A percentile compares a stretch with the other conserved stretches of the same genome.
These are phyloP conservation scores for Fagopyrum tataricum DNA, from an alignment of 148 eudicot species.

Conservation along the genomic window DNA sequence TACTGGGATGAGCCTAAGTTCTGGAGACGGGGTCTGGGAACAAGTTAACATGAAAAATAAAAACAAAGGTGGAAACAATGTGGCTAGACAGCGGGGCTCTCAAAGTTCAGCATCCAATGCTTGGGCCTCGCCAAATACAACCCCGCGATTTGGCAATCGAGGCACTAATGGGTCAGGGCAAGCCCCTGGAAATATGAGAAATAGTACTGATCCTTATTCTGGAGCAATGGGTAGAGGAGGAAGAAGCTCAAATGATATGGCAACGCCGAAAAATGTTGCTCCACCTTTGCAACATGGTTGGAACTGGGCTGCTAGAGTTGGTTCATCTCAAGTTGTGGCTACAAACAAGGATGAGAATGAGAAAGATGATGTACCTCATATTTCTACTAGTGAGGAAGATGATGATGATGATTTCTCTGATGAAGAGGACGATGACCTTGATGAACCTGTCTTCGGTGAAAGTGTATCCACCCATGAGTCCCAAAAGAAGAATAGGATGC, in stretches of 20 bases:
- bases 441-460: conserved; percentile 47
- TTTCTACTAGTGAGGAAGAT: conserved; percentile 24
- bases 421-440: conserved; percentile 29
- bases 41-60: conserved; percentile 32
- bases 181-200: neutral
- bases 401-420: conserved; percentile 34
- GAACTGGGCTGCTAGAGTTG: conserved; percentile 9
- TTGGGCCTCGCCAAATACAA: conserved; percentile 40
- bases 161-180: conserved; percentile 15
- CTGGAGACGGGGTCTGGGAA: conserved; percentile 48
- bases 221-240: conserved; percentile 8
- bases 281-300: conserved; percentile 9
- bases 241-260: neutral
- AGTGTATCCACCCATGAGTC: conserved; percentile 37
- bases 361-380: conserved; percentile 19
- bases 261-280: neutral
- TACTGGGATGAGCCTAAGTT: conserved; percentile 25
- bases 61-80: conserved; percentile 28
- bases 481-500: conserved; percentile 39
- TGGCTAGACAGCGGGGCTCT: conserved; percentile 22
- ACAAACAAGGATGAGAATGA: conserved; percentile 16
- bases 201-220: conserved; percentile 14
- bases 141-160: conserved; percentile 29
- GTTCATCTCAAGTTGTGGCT: conserved; percentile 6
- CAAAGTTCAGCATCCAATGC: conserved; percentile 35